Base-by-base conservation (phyloP, 805 yeast genomes). In the Yamadazyma sp. region DNA sequence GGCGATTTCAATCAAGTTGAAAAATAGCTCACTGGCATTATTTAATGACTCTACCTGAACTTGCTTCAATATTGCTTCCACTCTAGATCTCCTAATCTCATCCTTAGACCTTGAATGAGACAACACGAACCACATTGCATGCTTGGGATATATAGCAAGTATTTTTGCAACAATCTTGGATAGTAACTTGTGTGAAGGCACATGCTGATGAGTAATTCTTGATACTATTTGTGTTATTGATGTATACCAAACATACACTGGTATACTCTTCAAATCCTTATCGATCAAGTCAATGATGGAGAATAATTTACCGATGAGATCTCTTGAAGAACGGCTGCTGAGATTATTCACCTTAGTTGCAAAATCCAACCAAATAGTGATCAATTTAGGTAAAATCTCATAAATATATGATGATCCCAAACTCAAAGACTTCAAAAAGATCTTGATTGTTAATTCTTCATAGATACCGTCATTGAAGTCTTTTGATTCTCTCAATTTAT, bases 321-420 rank as follows among this genome's bases (percentile, higher is more conserved):
- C 68, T 35, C 45, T 49, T 4, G 52, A 38, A 12, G 42, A 47
- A n/a, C n/a, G n/a, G n/a, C n/a, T n/a, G n/a, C n/a, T n/a, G n/a
- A n/a, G n/a, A n/a, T n/a, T n/a, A 8, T 41, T 40, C 5, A 48
- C 39, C 18, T 39, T 45, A 29, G 66, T 69, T 1, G 73, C 78
- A 55, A 82, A 84, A 48, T 89, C 96, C 16, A 93, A 64, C 98
- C 98, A 93, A 7, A 86, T 72, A 0, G 96, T 87, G 4, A 89
- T 73, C n/a, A 86, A 75, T 49, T 87, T 88, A 0, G 98, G 98
- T 14, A 93, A 62, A 0, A 91, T 82, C 58, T 93, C 97, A 51
- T 79, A 79, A 2, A 86, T 73, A 50, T 78, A 82, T 23, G 75
- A 70, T 3, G 80, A 70, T 1, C 93, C 87, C 26, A 69, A 65